Evolutionary conservation across 257 asterid genomes (phyloP).

Genomic region (Agastache rugosa): DNA sequence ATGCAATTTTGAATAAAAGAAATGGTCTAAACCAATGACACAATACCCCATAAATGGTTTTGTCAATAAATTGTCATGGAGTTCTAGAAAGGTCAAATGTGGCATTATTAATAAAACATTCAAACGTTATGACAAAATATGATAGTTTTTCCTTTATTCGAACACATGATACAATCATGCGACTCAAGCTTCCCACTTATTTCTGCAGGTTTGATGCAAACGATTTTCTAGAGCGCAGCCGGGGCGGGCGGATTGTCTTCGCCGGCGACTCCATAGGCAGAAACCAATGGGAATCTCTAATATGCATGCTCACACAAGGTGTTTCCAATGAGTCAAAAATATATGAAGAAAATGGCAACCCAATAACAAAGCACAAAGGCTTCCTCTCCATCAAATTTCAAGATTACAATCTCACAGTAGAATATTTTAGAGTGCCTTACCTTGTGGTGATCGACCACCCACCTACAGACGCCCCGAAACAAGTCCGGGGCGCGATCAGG

Average conservation of each 20-base stretch:
- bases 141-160: background rate
- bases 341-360: conserved; percentile 72
- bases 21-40: too few species aligned
- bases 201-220: conserved; percentile 60
- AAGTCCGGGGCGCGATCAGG: conserved; percentile 66
- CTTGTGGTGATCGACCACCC: conserved; percentile 65
- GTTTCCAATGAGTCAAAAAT: conserved; percentile 61
- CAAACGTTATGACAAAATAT: too few species aligned
- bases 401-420: conserved; percentile 80
- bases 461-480: conserved; percentile 53
- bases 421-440: conserved; percentile 87
- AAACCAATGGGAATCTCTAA: conserved; percentile 96
- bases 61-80: too few species aligned
- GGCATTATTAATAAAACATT: too few species aligned
- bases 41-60: too few species aligned
- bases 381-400: conserved; percentile 73
- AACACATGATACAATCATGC: background rate
- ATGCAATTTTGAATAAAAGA: background rate
- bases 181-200: background rate
- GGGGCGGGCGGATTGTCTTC: conserved; percentile 68
- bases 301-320: conserved; percentile 86
- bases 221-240: conserved; percentile 58
- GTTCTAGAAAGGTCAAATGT: too few species aligned
- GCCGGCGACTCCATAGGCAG: conserved; percentile 95
- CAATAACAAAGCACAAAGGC: conserved; percentile 88